Conservation (phyloP, 2,329 filamentous ascomycete species). For the Venturia carpophila region DNA sequence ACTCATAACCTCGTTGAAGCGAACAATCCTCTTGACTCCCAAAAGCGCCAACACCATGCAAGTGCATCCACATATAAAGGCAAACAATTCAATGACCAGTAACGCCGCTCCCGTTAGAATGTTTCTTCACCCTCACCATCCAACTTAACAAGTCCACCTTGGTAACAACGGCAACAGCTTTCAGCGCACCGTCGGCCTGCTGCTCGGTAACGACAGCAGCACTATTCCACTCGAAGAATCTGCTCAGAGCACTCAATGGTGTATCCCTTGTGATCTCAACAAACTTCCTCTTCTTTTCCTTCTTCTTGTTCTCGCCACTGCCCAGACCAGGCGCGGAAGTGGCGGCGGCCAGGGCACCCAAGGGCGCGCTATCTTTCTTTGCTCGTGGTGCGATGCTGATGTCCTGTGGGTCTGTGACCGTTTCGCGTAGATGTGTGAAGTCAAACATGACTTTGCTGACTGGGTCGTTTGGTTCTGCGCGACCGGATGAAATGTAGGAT, state of each 20-base stretch:
- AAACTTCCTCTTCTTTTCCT: conserved; percentile 58
- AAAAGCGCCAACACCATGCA: neutral
- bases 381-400: conserved; percentile 35
- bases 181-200: conserved; percentile 51
- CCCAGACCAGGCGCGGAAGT: conserved; percentile 4
- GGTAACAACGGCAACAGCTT: conserved; percentile 83
- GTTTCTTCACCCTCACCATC: conserved; percentile 61
- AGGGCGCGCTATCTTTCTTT: conserved; percentile 19
- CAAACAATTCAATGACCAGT: neutral
- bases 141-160: conserved; percentile 94
- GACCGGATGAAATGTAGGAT: conserved; percentile 77
- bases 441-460: conserved; percentile 95
- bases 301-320: conserved; percentile 27
- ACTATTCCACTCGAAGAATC: conserved; percentile 97
- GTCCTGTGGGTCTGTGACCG: conserved; percentile 78
- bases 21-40: neutral
- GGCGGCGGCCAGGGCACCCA: neutral
- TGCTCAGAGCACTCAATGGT: conserved; percentile 70
- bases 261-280: conserved; percentile 93
- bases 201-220: conserved; percentile 88
- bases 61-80: neutral
- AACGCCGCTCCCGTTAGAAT: conserved; percentile 1
- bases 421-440: conserved; percentile 78
- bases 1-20: conserved; percentile 1
- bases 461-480: conserved; percentile 63